Evolutionary conservation across 805 yeast genomes (phyloP), one percentile per base, ranked within the genome.

Genomic region (Brettanomyces bruxellensis): DNA sequence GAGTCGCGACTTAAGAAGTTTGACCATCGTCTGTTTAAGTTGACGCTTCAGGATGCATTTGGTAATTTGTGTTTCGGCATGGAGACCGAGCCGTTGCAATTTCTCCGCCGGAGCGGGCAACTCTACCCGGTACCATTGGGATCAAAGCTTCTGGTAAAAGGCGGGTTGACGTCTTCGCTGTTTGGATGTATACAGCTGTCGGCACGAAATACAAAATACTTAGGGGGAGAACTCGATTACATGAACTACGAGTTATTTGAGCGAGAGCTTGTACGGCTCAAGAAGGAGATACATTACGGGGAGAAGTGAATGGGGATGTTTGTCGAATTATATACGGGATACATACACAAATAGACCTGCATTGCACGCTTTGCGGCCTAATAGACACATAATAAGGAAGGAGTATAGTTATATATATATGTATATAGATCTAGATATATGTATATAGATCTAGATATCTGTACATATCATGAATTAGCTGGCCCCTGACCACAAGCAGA

Each of bases 21-120:
- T n/a, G 34, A 35, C n/a, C 47, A 34, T 23, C 40, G 45, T 13
- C 62, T 71, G 1, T 81, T 66, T 57, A 82, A 81, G 51, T 60
- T 85, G 22, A 73, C 81, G 0, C 58, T 85, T 30, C 81, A 76
- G 55, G 88, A 81, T 51, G 57, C 65, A 11, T 49, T 51, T 14
- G 80, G 81, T 3, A 72, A 73, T 40, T 58, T 73, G 14, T 68
- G 75, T 46, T 81, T 70, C 56, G 93, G 79, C 0, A 69, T 80
- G 39, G 89, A 83, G 54, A 51, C 69, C 14, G 78, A 75, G 44
- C 73, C 75, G 36, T 54, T 83, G 36, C 60, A 69, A 1, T 81
- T 82, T 61, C 56, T 80, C 46, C 46, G 64, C 45, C 32, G 49
- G 4, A 46, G 51, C 46, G 43, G 48, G 45, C 45, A 34, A 7